Percentiles rank a stretch among this genome's conserved stretches.
Conservation (phyloP, 2,329 filamentous ascomycete species). For the Pyrenophora seminiperda region DNA sequence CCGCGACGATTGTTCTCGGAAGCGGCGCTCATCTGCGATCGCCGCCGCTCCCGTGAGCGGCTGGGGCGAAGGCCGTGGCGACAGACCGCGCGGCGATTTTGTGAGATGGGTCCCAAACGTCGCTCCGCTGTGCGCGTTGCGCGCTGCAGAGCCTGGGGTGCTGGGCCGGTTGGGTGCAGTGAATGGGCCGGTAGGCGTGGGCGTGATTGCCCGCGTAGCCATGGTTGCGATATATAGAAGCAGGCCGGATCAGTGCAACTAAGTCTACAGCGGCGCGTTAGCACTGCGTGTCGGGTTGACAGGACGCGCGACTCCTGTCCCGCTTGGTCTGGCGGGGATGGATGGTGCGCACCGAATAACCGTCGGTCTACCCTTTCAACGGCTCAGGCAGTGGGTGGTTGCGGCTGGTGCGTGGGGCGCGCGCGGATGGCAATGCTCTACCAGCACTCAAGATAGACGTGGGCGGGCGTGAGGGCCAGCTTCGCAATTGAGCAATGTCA, state of each 20-base stretch:
- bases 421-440: constrained; percentile 14
- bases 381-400: background rate
- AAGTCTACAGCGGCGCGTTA: constrained; percentile 19
- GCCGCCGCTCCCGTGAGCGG: constrained; percentile 56
- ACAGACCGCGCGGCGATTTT: constrained; percentile 50
- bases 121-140: constrained; percentile 34
- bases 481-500: constrained; percentile 21
- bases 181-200: constrained; percentile 50
- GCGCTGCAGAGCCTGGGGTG: constrained; percentile 46
- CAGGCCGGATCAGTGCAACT: constrained; percentile 1
- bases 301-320: background rate
- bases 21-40: constrained; percentile 55
- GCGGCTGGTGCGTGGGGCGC: constrained; percentile 17
- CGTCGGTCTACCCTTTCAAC: constrained; percentile 24
- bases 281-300: background rate
- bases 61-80: constrained; percentile 48
- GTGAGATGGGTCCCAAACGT: constrained; percentile 49
- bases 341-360: constrained; percentile 4
- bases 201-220: constrained; percentile 53
- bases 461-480: constrained; percentile 19
- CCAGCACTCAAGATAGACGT: constrained; percentile 15
- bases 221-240: constrained; percentile 32
- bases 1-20: constrained; percentile 49
- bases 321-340: background rate
- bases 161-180: constrained; percentile 46